Evolutionary conservation across 192 early-diverging fungal genomes (phyloP).

Genomic region (Coemansia sp.): DNA sequence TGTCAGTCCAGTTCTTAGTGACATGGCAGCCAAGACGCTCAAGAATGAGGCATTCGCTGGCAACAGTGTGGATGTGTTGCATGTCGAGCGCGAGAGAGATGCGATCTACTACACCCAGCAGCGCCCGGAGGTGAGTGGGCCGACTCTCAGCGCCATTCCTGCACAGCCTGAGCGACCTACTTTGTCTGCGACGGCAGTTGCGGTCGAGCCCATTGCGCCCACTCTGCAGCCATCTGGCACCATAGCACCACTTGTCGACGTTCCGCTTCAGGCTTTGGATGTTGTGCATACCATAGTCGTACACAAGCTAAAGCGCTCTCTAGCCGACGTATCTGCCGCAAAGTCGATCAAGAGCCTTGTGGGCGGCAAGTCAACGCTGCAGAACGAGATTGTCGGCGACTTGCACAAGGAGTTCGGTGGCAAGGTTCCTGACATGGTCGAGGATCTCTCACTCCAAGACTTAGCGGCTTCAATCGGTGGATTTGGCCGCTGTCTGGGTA

Average conservation of each 20-base stretch:
- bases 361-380: conserved; percentile 91
- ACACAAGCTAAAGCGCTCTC: conserved; percentile 85
- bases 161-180: neutral
- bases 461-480: conserved; percentile 68
- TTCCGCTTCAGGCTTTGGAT: conserved; percentile 74
- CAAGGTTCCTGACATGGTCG: conserved; percentile 84
- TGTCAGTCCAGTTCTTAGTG: conserved; percentile 79
- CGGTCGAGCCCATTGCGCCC: neutral
- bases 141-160: neutral
- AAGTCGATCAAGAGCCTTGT: conserved; percentile 83
- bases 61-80: conserved; percentile 7
- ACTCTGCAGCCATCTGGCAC: conserved; percentile 26
- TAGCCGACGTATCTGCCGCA: conserved; percentile 68
- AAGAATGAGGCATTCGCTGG: neutral
- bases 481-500: too few species aligned
- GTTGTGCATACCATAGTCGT: conserved; percentile 80
- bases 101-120: conserved; percentile 17
- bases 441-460: conserved; percentile 86
- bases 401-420: conserved; percentile 89
- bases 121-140: neutral
- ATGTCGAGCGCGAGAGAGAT: conserved; percentile 25
- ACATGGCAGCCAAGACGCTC: conserved; percentile 74
- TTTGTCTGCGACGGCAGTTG: neutral
- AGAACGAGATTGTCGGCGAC: conserved; percentile 97
- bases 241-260: conserved; percentile 69